Base-by-base conservation (phyloP, 208 protist genomes). In the Herpetomonas muscarum region DNA sequence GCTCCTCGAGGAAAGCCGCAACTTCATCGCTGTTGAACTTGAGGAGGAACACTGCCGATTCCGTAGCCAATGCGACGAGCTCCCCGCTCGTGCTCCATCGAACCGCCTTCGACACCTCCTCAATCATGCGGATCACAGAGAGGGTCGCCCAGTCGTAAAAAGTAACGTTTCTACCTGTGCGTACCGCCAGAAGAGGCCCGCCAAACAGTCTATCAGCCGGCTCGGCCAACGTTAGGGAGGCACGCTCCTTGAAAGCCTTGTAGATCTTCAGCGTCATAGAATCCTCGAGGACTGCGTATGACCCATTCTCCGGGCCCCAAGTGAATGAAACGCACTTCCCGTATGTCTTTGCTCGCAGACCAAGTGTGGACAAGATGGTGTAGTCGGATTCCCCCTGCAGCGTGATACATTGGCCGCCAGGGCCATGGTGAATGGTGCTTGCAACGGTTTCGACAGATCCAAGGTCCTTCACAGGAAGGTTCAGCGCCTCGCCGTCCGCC, bases 131-230 rank as follows among this genome's bases (percentile, higher is more conserved):
- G 13, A 99, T 85, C 17, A 98, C 55, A 7, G 71, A 67, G 24
- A 92, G 74, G 55, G 70, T 87, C 28, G 87, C 92, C 98, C 98
- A 99, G 81, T 99, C 97, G 73, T 99, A 99, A 74, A 99, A 99
- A 63, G 68, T 76, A 34, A 99, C 53, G 57, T 72, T 83, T 47
- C 47, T 65, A 41, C 61, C 42, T 9, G 61, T 83, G 50, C 87
- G 76, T 34, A 99, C 87, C 19, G 69, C 95, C 17, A 99, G 67
- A 1, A 99, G 78, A 3, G 81, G 68, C 24, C 94, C 94, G 30
- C 75, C 78, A 47, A 97, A 98, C 6, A 98, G 74, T 30, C 71
- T 76, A 42, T 93, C 74, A 4, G 74, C 77, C 9, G 46, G 42
- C 12, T 60, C 61, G 1, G 63, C 66, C 19, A 97, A 81, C 31